A percentile compares a stretch with the other conserved stretches of the same genome.
Conservation (phyloP, 306 rosid species). For the Glycine soja region DNA sequence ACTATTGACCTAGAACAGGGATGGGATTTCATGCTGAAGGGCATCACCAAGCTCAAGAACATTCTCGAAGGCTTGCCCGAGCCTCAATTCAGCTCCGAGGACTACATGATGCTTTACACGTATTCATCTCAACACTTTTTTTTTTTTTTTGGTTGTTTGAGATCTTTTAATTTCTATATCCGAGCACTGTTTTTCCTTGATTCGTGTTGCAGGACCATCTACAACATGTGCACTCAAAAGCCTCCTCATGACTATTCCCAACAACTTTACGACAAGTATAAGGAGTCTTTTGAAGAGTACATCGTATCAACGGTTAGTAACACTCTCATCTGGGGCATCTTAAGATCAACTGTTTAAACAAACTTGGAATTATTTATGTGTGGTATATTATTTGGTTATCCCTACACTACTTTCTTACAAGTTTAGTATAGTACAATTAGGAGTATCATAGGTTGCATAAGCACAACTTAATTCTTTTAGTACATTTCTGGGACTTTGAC, state of each 20-base stretch:
- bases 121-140: conserved; percentile 17
- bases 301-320: conserved; percentile 59
- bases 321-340: conserved; percentile 9
- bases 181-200: conserved; percentile 27
- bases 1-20: conserved; percentile 66
- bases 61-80: conserved; percentile 73
- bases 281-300: conserved; percentile 69
- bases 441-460: not conserved
- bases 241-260: conserved; percentile 83
- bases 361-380: not conserved
- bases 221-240: conserved; percentile 84
- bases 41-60: conserved; percentile 66
- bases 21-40: conserved; percentile 71
- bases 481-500: conserved; percentile 1
- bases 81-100: conserved; percentile 62
- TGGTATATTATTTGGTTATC: not conserved
- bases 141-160: not conserved
- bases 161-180: not conserved
- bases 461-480: not conserved
- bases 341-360: not conserved
- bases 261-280: conserved; percentile 74
- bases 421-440: not conserved
- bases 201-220: conserved; percentile 64
- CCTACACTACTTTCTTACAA: not conserved
- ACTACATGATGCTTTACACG: conserved; percentile 68